Evolutionary conservation across 768 basidiomycete genomes (phyloP), one percentile per base, ranked within the genome.

Genomic region (Suillus sp.): DNA sequence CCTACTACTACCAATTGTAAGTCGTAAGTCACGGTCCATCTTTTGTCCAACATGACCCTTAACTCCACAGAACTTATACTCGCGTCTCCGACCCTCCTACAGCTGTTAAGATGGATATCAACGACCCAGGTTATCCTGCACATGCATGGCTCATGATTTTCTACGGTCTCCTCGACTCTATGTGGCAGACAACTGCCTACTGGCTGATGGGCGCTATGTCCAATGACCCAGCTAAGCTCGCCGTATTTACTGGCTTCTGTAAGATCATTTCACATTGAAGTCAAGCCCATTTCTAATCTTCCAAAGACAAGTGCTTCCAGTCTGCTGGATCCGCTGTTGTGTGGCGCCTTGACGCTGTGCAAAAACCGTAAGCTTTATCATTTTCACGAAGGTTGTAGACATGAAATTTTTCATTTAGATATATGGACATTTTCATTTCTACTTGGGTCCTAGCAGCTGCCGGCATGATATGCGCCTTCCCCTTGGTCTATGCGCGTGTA

Each of bases 141-240:
- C 81, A 81, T 58, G 77, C 87, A 7, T 82, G 82, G 75, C 74
- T 93, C 6, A 92, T 87, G 74, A 84, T 91, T 66, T 84, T 87
- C 75, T 90, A 86, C 65, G 90, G 91, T 32, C 70, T 93, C 13
- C 80, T 92, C 64, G 93, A 94, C 66, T 81, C 92, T 1, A 88
- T 91, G 85, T 94, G 92, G 90, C 93, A 94, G 72, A 92, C 90
- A 1, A 86, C 86, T 0, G 86, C 87, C 6, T 92, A 92, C 72
- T 92, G 90, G 90, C 78, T 91, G 68, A 88, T 92, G 84, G 92
- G 92, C 45, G 88, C 90, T 14, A 91, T 95, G 88, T 91, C 90
- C 25, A 93, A 93, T 67, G 87, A 93, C 72, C 86, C 90, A 9
- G 84, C 82, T 1, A 92, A 91, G 71, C 84, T 94, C 25, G 92